These are phyloP conservation scores for Leishmania lainsoni DNA, from an alignment of 208 protist species.

Conservation along the genomic window DNA sequence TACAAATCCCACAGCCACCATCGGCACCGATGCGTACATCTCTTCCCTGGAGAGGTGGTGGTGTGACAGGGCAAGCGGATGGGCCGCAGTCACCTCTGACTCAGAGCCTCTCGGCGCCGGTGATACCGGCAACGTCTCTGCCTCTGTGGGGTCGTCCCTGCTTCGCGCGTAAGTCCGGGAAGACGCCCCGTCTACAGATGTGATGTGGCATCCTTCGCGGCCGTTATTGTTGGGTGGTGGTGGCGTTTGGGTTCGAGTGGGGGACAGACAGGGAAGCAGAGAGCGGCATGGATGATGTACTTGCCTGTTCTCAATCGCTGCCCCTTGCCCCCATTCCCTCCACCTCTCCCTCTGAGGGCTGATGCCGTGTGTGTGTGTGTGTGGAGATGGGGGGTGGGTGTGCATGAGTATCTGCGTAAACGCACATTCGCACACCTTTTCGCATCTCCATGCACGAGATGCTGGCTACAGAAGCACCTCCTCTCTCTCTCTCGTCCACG, in stretches of 20 bases:
- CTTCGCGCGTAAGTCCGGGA: background rate
- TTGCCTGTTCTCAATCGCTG: background rate
- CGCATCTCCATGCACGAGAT: background rate
- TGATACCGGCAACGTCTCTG: background rate
- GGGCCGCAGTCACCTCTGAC: background rate
- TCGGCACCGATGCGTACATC: background rate
- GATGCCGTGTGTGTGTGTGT: background rate
- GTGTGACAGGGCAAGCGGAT: background rate
- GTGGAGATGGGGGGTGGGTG: no score
- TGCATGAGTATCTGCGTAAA: background rate
- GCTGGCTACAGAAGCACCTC: background rate
- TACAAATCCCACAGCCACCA: background rate
- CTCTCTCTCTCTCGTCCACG: background rate
- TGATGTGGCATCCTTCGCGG: background rate
- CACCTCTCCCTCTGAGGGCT: background rate
- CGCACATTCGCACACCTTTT: background rate
- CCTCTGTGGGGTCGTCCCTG: slow-evolving; percentile 10
- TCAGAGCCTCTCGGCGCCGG: background rate
- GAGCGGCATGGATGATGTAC: background rate
- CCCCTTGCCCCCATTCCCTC: background rate
- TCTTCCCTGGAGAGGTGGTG: background rate
- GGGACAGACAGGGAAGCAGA: background rate
- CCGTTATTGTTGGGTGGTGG: background rate
- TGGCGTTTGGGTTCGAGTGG: no score
- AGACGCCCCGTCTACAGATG: no score